Percentiles rank a stretch among this genome's conserved stretches.
These are phyloP conservation scores for Colletotrichum melonis DNA, from an alignment of 2,329 filamentous ascomycete species.

Conservation along the genomic window DNA sequence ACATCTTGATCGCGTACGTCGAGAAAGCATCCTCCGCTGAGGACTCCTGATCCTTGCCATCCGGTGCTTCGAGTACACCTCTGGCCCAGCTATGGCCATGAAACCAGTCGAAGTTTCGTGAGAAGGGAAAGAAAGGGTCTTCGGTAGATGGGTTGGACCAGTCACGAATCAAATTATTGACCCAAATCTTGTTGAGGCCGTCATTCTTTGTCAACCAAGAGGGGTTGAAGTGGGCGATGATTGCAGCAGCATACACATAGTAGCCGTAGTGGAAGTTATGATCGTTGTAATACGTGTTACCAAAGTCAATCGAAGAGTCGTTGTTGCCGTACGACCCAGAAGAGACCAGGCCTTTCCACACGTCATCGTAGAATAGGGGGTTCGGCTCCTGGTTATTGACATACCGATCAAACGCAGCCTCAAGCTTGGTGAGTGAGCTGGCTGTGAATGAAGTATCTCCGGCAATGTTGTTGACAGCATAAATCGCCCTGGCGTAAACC, in stretches of 20 bases:
- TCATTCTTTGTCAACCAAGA: conserved; percentile 72
- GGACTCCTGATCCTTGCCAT: conserved; percentile 82
- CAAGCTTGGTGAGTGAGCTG: conserved; percentile 65
- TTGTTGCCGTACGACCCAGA: conserved; percentile 72
- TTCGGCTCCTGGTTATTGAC: conserved; percentile 69
- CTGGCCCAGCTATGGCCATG: conserved; percentile 88
- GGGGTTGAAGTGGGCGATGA: conserved; percentile 79
- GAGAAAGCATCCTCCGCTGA: conserved; percentile 85
- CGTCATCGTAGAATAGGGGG: conserved; percentile 65
- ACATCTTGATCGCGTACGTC: conserved; percentile 84
- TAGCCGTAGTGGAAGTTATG: conserved; percentile 79
- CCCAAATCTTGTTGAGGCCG: conserved; percentile 64
- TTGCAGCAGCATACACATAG: conserved; percentile 81
- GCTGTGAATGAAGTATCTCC: conserved; percentile 63
- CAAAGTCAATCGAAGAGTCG: conserved; percentile 78
- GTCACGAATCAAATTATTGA: conserved; percentile 82
- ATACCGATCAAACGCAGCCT: conserved; percentile 69
- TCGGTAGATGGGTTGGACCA: conserved; percentile 72
- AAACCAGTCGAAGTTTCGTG: conserved; percentile 84
- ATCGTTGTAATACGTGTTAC: conserved; percentile 80
- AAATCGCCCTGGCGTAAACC: conserved; percentile 75
- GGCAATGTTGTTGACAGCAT: conserved; percentile 67
- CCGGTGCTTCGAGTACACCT: conserved; percentile 70
- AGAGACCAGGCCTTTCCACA: conserved; percentile 80
- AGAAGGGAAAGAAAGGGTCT: conserved; percentile 80